These are phyloP conservation scores for Cucumis variabilis DNA, from an alignment of 331 rosid genomes.

Conservation along the genomic window DNA sequence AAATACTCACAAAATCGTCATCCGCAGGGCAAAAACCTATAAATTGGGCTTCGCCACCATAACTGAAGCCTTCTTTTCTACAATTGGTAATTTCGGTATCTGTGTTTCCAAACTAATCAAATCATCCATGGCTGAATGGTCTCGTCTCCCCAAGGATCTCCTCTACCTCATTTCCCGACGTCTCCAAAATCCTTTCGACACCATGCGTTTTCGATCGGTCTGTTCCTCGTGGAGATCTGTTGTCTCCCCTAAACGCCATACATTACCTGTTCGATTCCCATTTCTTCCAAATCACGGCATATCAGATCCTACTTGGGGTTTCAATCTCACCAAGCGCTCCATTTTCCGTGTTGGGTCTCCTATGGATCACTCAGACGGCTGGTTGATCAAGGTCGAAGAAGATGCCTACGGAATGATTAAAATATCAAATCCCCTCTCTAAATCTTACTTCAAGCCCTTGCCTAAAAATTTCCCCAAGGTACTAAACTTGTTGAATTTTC, in stretches of 20 bases:
- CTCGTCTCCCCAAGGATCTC: conserved; percentile 61
- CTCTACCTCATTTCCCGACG: conserved; percentile 50
- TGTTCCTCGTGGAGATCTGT: conserved; percentile 67
- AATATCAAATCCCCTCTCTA: conserved; percentile 54
- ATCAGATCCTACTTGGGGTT: conserved; percentile 44
- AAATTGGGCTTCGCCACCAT: background rate
- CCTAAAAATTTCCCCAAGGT: conserved; percentile 44
- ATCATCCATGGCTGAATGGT: conserved; percentile 62
- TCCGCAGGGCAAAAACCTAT: conserved; percentile 2
- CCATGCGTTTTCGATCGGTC: conserved; percentile 66
- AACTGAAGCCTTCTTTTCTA: background rate
- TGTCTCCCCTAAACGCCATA: conserved; percentile 38
- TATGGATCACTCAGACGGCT: conserved; percentile 20
- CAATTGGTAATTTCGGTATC: background rate
- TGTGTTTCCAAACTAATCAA: background rate
- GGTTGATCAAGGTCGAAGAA: conserved; percentile 59
- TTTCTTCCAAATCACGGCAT: conserved; percentile 54
- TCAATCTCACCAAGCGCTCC: conserved; percentile 58
- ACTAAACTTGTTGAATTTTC: conserved; percentile 43
- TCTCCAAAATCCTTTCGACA: conserved; percentile 45
- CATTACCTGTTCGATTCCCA: conserved; percentile 47
- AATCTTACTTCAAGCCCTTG: conserved; percentile 36
- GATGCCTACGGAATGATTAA: conserved; percentile 33
- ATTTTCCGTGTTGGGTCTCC: conserved; percentile 43
- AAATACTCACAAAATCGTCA: no score